A percentile compares a stretch with the other conserved stretches of the same genome.
Evolutionary conservation across 306 rosid species (phyloP).

Genomic region (Prunus mume): DNA sequence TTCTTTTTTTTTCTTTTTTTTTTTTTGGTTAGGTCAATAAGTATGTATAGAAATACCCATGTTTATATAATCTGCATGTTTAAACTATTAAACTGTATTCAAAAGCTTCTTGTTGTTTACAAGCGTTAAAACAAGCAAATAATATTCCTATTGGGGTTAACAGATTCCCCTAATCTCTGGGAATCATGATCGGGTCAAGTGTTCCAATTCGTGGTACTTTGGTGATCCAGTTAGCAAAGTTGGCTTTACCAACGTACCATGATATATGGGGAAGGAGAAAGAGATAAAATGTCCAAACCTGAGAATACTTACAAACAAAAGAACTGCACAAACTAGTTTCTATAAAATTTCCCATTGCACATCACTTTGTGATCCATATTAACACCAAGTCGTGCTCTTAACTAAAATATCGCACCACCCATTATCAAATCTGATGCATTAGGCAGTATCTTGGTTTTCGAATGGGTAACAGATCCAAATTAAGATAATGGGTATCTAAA

Average conservation of each 20-base stretch:
- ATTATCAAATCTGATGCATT: slow-evolving; percentile 6
- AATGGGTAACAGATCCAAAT: slow-evolving; percentile 7
- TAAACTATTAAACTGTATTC: neutral
- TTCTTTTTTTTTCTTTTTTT: no score
- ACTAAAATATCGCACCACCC: slow-evolving; percentile 10
- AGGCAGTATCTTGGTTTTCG: neutral
- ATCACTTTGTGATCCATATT: slow-evolving; percentile 8
- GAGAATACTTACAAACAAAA: neutral
- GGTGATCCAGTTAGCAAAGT: neutral
- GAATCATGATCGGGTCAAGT: neutral
- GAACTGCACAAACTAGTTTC: neutral
- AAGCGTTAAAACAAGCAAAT: neutral
- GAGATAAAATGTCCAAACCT: neutral
- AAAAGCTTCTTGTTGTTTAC: neutral
- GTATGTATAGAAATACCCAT: neutral
- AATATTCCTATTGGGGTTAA: neutral
- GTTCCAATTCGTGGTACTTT: neutral
- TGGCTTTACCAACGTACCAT: neutral
- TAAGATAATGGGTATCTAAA: slow-evolving; percentile 14
- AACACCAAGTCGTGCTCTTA: neutral
- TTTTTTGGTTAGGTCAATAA: no score
- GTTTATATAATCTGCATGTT: no score
- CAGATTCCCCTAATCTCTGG: neutral
- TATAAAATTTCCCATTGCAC: neutral
- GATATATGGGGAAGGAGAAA: neutral